Conservation (phyloP, 1,139 yeast species). For the Magnusiomyces sp. region DNA sequence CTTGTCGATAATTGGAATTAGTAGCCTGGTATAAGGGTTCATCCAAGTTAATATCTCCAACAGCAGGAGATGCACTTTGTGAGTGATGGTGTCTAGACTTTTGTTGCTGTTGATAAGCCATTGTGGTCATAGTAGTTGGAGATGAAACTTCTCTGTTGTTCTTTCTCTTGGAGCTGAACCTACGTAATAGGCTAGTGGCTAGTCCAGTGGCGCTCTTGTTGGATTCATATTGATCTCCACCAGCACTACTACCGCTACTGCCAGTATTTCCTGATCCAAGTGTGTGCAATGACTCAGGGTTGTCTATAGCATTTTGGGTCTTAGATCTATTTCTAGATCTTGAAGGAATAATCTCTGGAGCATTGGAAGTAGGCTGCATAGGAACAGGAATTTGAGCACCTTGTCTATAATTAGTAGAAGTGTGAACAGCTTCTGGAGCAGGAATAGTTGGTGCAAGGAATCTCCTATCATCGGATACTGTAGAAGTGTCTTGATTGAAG, state of each 20-base stretch:
- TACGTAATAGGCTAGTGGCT: conserved; percentile 24
- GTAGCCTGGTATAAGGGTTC: not conserved
- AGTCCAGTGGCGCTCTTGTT: conserved; percentile 16
- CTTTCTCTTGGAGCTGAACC: conserved; percentile 25
- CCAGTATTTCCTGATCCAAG: conserved; percentile 8
- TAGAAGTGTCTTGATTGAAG: too few species aligned
- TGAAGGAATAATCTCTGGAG: conserved; percentile 13
- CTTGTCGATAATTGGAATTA: too few species aligned
- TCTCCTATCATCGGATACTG: conserved; percentile 5
- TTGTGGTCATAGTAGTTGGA: conserved; percentile 3
- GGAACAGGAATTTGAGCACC: not conserved
- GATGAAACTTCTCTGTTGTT: conserved; percentile 15
- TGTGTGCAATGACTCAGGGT: conserved; percentile 5
- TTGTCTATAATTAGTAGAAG: conserved; percentile 2
- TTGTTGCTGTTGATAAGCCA: not conserved
- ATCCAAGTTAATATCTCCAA: conserved; percentile 1
- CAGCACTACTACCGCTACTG: not conserved
- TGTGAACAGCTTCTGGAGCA: conserved; percentile 15
- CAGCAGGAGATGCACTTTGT: conserved; percentile 5
- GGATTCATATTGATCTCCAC: not conserved
- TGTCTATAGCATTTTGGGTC: conserved; percentile 24
- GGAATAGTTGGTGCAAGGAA: conserved; percentile 13
- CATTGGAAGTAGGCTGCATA: not conserved
- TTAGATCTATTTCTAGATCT: conserved; percentile 21
- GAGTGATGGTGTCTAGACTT: conserved; percentile 5